Percentiles rank a stretch among this genome's conserved stretches.
Conservation (phyloP, 306 rosid genomes). For the cucumber (Cucumis sativus) region Cucumber_9930_V3 NC_026660.2:24429501-24430000, state of each 20-base stretch:
- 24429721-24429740: slow-evolving; percentile 49
- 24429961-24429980: slow-evolving; percentile 56
- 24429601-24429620: background rate
- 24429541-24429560: background rate
- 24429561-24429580: slow-evolving; percentile 3
- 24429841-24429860: slow-evolving; percentile 4
- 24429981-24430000: slow-evolving; percentile 76
- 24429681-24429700: background rate
- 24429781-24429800: slow-evolving; percentile 27
- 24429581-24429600: slow-evolving; percentile 6
- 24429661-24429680: background rate
- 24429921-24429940: slow-evolving; percentile 29
- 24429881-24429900: slow-evolving; percentile 23
- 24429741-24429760: slow-evolving; percentile 67
- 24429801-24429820: slow-evolving; percentile 32
- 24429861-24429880: slow-evolving; percentile 22
- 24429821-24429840: slow-evolving; percentile 12
- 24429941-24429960: slow-evolving; percentile 74
- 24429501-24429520: slow-evolving; percentile 1
- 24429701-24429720: slow-evolving; percentile 11
- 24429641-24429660: background rate
- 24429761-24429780: slow-evolving; percentile 72
- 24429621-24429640: background rate
- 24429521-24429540: slow-evolving; percentile 1
- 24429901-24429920: slow-evolving; percentile 13